Conservation (phyloP, 345 rosid genomes). For the Kandelia obovata region DNA sequence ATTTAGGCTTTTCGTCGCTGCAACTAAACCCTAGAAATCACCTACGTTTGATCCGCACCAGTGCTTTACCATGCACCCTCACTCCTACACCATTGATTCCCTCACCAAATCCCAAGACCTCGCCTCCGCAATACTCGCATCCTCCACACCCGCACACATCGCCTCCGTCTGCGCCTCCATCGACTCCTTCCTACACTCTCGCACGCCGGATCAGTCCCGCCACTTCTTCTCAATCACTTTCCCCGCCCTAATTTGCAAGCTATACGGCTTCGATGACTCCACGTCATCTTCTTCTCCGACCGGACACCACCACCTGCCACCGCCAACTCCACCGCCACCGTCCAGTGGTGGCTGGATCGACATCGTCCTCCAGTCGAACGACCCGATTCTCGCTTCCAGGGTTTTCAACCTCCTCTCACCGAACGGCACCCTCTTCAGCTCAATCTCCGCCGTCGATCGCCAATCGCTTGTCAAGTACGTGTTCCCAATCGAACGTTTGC, state of each 20-base stretch:
- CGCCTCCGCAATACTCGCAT: conserved; percentile 53
- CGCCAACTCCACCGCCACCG: neutral
- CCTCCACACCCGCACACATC: conserved; percentile 58
- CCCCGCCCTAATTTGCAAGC: conserved; percentile 72
- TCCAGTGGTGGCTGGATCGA: conserved; percentile 33
- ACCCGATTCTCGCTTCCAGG: conserved; percentile 42
- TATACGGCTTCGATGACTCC: conserved; percentile 71
- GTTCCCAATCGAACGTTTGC: conserved; percentile 77
- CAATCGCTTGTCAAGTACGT: conserved; percentile 66
- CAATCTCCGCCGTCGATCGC: conserved; percentile 70
- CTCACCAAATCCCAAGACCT: conserved; percentile 65
- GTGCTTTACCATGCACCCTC: conserved; percentile 53
- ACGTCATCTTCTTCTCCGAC: conserved; percentile 21
- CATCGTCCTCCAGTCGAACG: conserved; percentile 40
- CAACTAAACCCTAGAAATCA: conserved; percentile 35
- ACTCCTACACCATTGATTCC: conserved; percentile 69
- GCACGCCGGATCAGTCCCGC: conserved; percentile 76
- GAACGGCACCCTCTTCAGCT: conserved; percentile 47
- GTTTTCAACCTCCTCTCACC: conserved; percentile 62
- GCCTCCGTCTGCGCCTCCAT: conserved; percentile 57
- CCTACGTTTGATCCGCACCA: neutral
- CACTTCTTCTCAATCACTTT: conserved; percentile 88
- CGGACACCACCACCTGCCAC: conserved; percentile 1
- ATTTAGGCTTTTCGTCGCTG: neutral
- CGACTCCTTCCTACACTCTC: conserved; percentile 59